Conservation (phyloP, 495 filamentous ascomycete genomes). For the Aspergillus haitiensis region DNA sequence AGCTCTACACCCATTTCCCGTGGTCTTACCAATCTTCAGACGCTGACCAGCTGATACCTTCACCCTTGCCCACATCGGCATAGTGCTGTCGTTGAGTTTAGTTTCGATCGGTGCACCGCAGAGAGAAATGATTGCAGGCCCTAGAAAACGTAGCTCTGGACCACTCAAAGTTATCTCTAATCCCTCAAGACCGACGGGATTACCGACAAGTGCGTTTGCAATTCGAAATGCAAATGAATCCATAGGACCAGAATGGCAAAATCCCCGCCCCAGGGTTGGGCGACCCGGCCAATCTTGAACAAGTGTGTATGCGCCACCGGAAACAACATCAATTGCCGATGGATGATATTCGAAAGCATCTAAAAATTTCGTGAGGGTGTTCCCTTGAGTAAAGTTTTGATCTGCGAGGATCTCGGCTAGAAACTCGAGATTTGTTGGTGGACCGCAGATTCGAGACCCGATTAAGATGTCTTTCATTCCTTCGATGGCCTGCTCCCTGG, state of each 20-base stretch:
- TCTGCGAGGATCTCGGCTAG: conserved; percentile 47
- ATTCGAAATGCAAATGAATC: conserved; percentile 55
- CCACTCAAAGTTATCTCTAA: conserved; percentile 61
- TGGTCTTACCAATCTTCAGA: conserved; percentile 55
- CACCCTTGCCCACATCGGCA: conserved; percentile 56
- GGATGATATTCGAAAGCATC: conserved; percentile 50
- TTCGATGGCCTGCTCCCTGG: conserved; percentile 43
- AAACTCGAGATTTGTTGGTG: conserved; percentile 59
- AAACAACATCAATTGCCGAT: conserved; percentile 57
- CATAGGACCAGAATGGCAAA: conserved; percentile 55
- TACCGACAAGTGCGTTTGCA: conserved; percentile 60
- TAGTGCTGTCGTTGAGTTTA: conserved; percentile 44
- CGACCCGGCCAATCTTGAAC: conserved; percentile 60
- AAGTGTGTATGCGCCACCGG: conserved; percentile 55
- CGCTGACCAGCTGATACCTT: conserved; percentile 51
- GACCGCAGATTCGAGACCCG: conserved; percentile 50
- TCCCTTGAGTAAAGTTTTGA: conserved; percentile 42
- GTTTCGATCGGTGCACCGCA: conserved; percentile 54
- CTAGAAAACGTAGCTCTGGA: conserved; percentile 56
- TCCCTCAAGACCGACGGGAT: conserved; percentile 49
- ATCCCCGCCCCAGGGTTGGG: conserved; percentile 52
- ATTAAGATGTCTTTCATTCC: conserved; percentile 44
- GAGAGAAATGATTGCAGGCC: conserved; percentile 49
- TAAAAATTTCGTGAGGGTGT: conserved; percentile 56
- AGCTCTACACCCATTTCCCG: conserved; percentile 50